A percentile compares a stretch with the other conserved stretches of the same genome.
These are phyloP conservation scores for Albizia julibrissin DNA, from an alignment of 306 rosid genomes.

Conservation along the genomic window DNA sequence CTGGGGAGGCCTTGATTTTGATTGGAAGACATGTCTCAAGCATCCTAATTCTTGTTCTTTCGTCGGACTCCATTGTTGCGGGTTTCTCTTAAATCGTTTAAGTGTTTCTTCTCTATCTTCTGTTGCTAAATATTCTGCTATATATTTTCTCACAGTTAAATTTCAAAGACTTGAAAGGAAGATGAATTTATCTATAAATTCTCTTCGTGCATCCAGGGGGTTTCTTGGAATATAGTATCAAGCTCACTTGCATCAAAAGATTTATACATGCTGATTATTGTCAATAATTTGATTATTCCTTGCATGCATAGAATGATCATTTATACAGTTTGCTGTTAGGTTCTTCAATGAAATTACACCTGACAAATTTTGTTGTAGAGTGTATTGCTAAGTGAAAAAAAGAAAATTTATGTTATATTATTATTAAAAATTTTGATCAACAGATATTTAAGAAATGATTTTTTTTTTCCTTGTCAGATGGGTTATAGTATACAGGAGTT, in stretches of 20 bases:
- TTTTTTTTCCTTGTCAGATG: background rate
- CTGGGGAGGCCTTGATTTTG: background rate
- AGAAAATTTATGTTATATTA: background rate
- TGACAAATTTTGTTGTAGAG: background rate
- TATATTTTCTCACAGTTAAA: background rate
- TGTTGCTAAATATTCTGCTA: background rate
- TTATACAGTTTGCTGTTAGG: background rate
- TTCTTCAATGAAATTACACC: background rate
- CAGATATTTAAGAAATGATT: background rate
- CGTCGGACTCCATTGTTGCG: background rate
- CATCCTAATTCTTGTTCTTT: background rate
- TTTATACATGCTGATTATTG: slow-evolving; percentile 8
- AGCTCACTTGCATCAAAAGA: slow-evolving; percentile 12
- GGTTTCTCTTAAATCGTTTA: background rate
- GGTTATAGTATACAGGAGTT: background rate
- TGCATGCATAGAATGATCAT: slow-evolving; percentile 6
- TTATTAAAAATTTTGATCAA: background rate
- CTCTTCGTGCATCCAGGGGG: slow-evolving; percentile 15
- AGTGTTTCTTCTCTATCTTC: background rate
- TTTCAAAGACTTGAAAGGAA: background rate
- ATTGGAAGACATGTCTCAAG: background rate
- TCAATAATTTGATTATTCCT: slow-evolving; percentile 20
- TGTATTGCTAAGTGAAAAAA: background rate
- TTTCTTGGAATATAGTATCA: background rate
- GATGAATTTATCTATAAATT: slow-evolving; percentile 11